Conservation (phyloP, 805 yeast genomes). For the Pichia insulana region DNA sequence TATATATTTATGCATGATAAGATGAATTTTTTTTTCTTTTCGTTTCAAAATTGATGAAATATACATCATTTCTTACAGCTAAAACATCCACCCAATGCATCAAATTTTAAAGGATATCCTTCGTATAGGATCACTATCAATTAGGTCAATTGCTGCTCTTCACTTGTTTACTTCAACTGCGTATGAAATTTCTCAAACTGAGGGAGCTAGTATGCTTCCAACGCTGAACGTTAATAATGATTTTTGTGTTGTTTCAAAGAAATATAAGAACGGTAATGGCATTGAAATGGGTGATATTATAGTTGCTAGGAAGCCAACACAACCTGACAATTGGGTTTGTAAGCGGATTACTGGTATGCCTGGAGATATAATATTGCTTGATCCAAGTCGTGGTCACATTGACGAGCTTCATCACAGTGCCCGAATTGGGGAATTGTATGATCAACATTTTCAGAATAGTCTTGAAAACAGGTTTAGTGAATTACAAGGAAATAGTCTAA, state of each 20-base stretch:
- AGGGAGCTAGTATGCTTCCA: conserved; percentile 95
- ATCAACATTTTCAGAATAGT: neutral
- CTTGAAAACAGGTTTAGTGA: conserved; percentile 8
- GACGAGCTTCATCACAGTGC: conserved; percentile 17
- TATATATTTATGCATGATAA: no score
- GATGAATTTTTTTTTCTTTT: no score
- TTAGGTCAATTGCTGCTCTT: conserved; percentile 51
- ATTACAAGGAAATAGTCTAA: conserved; percentile 10
- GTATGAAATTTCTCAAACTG: conserved; percentile 43
- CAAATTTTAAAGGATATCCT: conserved; percentile 5
- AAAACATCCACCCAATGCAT: neutral
- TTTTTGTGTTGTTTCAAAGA: conserved; percentile 68
- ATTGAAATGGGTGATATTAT: conserved; percentile 77
- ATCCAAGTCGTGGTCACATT: conserved; percentile 59
- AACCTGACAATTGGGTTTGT: conserved; percentile 78
- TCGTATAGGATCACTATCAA: conserved; percentile 29
- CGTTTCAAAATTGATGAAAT: no score
- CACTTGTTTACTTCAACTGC: conserved; percentile 40
- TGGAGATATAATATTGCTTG: conserved; percentile 75
- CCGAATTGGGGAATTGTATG: no score
- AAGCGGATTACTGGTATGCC: conserved; percentile 95
- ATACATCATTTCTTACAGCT: no score
- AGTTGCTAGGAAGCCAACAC: conserved; percentile 84
- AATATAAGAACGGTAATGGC: conserved; percentile 53
- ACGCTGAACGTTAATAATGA: conserved; percentile 70